These are phyloP conservation scores for Pleodorina starrii DNA, from an alignment of 139 green algal genomes.

Conservation along the genomic window DNA sequence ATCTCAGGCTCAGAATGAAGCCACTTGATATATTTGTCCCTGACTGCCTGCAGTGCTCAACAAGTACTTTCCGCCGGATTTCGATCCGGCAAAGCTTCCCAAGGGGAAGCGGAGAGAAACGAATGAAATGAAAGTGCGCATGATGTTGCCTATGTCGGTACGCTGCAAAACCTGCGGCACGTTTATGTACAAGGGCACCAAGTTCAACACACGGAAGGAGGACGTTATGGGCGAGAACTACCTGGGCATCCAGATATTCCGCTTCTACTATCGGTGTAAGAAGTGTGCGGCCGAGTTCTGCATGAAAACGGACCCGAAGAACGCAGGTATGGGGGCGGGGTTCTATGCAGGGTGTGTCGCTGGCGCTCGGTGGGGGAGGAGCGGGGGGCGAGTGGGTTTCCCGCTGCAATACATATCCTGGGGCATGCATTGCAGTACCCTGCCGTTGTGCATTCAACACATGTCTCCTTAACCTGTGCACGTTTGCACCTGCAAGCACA, in stretches of 20 bases:
- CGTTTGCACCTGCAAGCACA: no score
- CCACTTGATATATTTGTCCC: background rate
- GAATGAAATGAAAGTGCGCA: slow-evolving; percentile 95
- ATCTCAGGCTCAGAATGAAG: background rate
- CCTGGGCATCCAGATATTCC: slow-evolving; percentile 93
- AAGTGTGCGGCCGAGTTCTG: slow-evolving; percentile 94
- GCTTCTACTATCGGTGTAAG: slow-evolving; percentile 97
- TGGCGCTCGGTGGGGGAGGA: no score
- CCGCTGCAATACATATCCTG: no score
- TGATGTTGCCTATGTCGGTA: slow-evolving; percentile 99
- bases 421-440: no score
- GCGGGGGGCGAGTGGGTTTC: no score
- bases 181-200: slow-evolving; percentile 99
- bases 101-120: slow-evolving; percentile 77
- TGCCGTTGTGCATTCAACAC: no score
- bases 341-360: no score
- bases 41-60: slow-evolving; percentile 66
- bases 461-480: no score
- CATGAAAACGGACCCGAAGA: slow-evolving; percentile 98
- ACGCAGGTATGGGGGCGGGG: slow-evolving; percentile 54
- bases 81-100: slow-evolving; percentile 93
- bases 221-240: slow-evolving; percentile 94
- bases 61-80: slow-evolving; percentile 89
- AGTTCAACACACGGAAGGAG: slow-evolving; percentile 99
- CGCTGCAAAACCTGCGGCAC: slow-evolving; percentile 96